Evolutionary conservation across 371 early-diverging fungal species (phyloP).

Genomic region (Mortierella sp.): DNA sequence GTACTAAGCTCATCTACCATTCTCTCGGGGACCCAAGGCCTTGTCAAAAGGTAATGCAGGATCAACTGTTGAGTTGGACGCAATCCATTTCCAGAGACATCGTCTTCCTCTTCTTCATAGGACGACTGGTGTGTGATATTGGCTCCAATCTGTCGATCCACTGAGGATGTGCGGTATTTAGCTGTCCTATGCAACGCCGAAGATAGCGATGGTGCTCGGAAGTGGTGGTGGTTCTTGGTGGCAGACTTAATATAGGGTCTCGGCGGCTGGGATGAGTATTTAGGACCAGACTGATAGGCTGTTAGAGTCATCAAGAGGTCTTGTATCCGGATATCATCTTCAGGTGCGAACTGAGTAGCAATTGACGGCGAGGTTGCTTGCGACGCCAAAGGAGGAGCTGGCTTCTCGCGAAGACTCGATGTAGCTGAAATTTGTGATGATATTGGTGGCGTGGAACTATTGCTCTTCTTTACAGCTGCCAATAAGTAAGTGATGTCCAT

Average conservation of each 20-base stretch:
- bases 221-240: conserved; percentile 63
- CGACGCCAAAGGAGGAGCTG: neutral
- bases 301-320: conserved; percentile 66
- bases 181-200: conserved; percentile 68
- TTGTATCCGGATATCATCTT: conserved; percentile 67
- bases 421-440: conserved; percentile 45
- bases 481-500: conserved; percentile 84
- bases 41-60: conserved; percentile 77
- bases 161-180: conserved; percentile 62
- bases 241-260: conserved; percentile 65
- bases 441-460: conserved; percentile 13
- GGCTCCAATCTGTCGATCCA: conserved; percentile 54
- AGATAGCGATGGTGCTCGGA: conserved; percentile 61
- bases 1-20: conserved; percentile 82
- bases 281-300: conserved; percentile 73
- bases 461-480: conserved; percentile 70
- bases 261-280: conserved; percentile 68
- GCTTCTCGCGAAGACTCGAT: conserved; percentile 43
- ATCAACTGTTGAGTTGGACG: conserved; percentile 61
- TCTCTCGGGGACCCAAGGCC: conserved; percentile 74
- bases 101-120: conserved; percentile 59
- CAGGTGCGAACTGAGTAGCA: conserved; percentile 41
- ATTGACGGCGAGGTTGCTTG: conserved; percentile 18
- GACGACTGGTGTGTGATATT: conserved; percentile 57
- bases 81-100: conserved; percentile 51